These are phyloP conservation scores for Betula pendula DNA, from an alignment of 306 rosid species.

Conservation along the genomic window DNA sequence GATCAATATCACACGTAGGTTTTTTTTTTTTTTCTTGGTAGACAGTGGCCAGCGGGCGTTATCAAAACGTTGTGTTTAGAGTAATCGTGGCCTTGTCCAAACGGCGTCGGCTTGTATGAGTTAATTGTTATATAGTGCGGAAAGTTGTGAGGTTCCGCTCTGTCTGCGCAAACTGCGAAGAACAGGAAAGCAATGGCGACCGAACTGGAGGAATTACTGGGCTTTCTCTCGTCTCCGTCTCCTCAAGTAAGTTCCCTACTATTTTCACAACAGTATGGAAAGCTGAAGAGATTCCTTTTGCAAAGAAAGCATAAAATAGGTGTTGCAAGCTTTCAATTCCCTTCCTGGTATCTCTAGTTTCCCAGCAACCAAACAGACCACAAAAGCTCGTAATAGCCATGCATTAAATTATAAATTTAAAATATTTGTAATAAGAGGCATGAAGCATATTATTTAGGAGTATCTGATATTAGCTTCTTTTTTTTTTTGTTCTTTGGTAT, in stretches of 20 bases:
- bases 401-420: not conserved
- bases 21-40: too few species aligned
- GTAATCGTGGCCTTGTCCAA: not conserved
- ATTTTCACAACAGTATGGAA: not conserved
- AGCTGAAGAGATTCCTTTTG: too few species aligned
- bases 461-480: not conserved
- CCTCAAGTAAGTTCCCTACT: conserved; percentile 52
- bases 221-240: conserved; percentile 73
- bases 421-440: too few species aligned
- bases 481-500: not conserved
- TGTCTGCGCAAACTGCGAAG: conserved; percentile 2
- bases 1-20: too few species aligned
- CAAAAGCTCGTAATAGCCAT: not conserved
- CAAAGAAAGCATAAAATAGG: not conserved
- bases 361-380: not conserved
- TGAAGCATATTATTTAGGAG: not conserved
- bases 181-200: conserved; percentile 57
- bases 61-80: not conserved
- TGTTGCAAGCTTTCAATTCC: not conserved
- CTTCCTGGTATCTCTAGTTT: not conserved
- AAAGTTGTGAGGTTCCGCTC: not conserved
- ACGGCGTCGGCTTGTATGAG: not conserved
- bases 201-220: conserved; percentile 82
- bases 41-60: not conserved
- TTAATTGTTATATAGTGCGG: too few species aligned